Evolutionary conservation across 2,329 filamentous ascomycete genomes (phyloP).

Genomic region (Penicillium digitatum): DNA sequence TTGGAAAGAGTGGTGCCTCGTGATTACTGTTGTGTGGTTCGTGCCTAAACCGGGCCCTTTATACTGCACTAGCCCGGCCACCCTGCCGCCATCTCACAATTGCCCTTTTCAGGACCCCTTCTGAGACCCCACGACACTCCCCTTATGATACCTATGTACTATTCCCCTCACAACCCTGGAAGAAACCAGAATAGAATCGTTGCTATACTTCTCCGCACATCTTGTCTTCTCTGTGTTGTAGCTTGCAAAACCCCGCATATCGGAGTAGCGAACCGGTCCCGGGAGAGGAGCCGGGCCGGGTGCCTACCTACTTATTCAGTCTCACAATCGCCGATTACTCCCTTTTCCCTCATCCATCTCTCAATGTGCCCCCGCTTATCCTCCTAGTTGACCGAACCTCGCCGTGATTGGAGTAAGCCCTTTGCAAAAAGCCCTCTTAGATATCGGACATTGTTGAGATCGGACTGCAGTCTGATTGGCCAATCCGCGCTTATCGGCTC

Average conservation of each 20-base stretch:
- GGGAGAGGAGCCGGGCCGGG: slow-evolving; percentile 4
- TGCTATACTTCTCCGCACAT: background rate
- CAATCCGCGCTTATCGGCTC: slow-evolving; percentile 29
- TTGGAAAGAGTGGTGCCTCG: slow-evolving; percentile 9
- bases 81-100: slow-evolving; percentile 15
- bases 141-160: slow-evolving; percentile 17
- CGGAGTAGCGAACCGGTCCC: slow-evolving; percentile 7
- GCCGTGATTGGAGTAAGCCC: background rate
- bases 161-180: slow-evolving; percentile 7
- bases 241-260: slow-evolving; percentile 4
- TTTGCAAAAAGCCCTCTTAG: background rate
- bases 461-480: slow-evolving; percentile 17
- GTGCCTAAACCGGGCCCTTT: slow-evolving; percentile 3
- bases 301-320: background rate
- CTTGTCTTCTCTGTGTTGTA: background rate
- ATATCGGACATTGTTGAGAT: background rate
- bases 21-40: slow-evolving; percentile 18
- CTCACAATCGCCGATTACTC: background rate
- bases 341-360: background rate
- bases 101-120: background rate
- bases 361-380: too few relatives aligned
- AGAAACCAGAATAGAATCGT: slow-evolving; percentile 12
- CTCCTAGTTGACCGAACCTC: background rate
- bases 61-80: slow-evolving; percentile 19
- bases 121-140: background rate